phyloP scores from a whole-genome alignment of 2,329 filamentous ascomycete genomes.

The Calonectria crousiana region DNA sequence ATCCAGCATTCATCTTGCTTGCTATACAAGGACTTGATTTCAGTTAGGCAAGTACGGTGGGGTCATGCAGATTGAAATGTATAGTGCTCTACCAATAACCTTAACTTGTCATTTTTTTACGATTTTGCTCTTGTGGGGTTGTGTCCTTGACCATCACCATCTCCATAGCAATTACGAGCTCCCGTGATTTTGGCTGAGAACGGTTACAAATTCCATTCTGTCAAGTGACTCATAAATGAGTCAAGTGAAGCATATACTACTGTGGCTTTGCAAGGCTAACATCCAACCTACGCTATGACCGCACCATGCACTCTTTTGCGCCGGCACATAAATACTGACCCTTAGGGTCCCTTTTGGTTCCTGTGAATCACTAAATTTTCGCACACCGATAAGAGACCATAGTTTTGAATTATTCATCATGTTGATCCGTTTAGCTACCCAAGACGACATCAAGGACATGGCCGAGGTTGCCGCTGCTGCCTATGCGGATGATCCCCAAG shows the following conservation, averaged over 20 bases:
- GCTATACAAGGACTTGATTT: background rate
- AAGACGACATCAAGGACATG: background rate
- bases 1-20: too few relatives aligned
- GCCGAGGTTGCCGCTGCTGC: background rate
- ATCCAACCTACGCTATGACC: background rate
- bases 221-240: background rate
- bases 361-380: background rate
- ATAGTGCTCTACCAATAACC: background rate
- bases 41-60: background rate
- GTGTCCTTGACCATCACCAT: background rate
- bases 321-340: background rate
- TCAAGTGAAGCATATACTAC: background rate
- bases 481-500: background rate
- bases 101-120: background rate
- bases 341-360: background rate
- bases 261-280: background rate
- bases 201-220: background rate
- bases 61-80: background rate
- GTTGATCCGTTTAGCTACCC: background rate
- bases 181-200: background rate
- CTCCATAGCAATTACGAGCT: background rate
- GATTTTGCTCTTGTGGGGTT: background rate
- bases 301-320: background rate
- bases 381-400: background rate
- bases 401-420: background rate